Evolutionary conservation across 176 grass and related monocot species (phyloP).

Genomic region (Alloteropsis semialata): DNA sequence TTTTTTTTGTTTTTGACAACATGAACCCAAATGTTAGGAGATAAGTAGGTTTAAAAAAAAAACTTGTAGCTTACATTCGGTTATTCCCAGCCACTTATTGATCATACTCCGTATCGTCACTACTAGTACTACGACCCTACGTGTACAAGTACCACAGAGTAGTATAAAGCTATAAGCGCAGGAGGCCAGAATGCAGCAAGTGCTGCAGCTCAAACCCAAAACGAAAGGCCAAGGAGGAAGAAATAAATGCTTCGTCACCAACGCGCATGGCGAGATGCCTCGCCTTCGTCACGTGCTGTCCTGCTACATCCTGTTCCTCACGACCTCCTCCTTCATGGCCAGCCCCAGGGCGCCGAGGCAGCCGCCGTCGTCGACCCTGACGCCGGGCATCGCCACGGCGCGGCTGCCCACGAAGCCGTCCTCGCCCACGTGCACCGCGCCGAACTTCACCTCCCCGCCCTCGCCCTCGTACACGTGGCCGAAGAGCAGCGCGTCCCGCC

Average conservation of each 20-base stretch:
- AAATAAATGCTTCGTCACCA: neutral
- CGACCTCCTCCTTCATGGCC: conserved; percentile 70
- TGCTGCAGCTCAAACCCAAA: conserved; percentile 10
- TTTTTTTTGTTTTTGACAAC: too few species aligned
- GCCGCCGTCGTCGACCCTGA: conserved; percentile 51
- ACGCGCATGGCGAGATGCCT: neutral
- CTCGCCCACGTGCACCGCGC: conserved; percentile 39
- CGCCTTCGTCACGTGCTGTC: neutral
- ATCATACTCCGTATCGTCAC: neutral
- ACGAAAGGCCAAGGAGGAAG: too few species aligned
- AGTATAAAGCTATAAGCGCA: neutral
- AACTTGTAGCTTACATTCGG: neutral
- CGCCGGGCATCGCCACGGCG: conserved; percentile 62
- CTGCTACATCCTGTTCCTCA: conserved; percentile 37
- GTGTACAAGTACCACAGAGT: neutral
- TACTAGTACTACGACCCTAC: conserved; percentile 12
- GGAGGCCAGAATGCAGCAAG: neutral
- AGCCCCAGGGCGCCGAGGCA: conserved; percentile 46
- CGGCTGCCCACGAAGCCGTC: conserved; percentile 60
- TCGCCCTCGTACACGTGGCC: conserved; percentile 75
- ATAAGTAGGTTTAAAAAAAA: too few species aligned
- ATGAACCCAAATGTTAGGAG: too few species aligned
- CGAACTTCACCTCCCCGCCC: conserved; percentile 61
- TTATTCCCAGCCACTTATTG: conserved; percentile 34
- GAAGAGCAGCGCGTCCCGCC: conserved; percentile 62